phyloP scores from a whole-genome alignment of 768 basidiomycete species.

The Lentinus brumalis region DNA sequence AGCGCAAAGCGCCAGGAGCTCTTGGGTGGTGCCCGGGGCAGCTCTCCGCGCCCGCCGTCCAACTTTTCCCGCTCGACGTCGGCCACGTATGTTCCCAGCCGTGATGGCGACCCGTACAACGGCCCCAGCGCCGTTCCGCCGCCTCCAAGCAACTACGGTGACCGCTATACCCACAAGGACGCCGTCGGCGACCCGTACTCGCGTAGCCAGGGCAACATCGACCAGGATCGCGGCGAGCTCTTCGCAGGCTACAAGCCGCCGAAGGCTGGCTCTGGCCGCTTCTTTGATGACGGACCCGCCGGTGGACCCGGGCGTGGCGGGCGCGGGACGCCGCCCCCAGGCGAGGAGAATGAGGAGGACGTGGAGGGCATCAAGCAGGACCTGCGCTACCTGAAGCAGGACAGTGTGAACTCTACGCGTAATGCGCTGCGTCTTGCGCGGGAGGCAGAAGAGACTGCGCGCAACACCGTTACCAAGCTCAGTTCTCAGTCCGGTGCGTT shows the following conservation, averaged over 20 bases:
- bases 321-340: conserved; percentile 50
- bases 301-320: not conserved
- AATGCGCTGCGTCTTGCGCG: conserved; percentile 91
- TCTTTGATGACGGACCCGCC: conserved; percentile 61
- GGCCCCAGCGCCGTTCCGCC: conserved; percentile 25
- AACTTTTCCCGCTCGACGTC: conserved; percentile 50
- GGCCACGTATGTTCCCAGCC: conserved; percentile 67
- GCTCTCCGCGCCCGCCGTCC: conserved; percentile 40
- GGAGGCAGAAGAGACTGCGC: conserved; percentile 96
- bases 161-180: conserved; percentile 54
- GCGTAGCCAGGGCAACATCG: conserved; percentile 59
- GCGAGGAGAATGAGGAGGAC: conserved; percentile 83
- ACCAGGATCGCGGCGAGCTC: conserved; percentile 70
- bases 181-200: conserved; percentile 67
- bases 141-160: conserved; percentile 23
- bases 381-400: conserved; percentile 87
- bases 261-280: conserved; percentile 61
- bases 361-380: conserved; percentile 95
- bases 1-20: conserved; percentile 29
- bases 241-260: conserved; percentile 74
- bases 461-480: conserved; percentile 78
- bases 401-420: conserved; percentile 83
- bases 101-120: conserved; percentile 64
- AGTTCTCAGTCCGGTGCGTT: conserved; percentile 90
- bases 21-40: conserved; percentile 33